These are phyloP conservation scores for Aspergillus texensis DNA, from an alignment of 2,329 filamentous ascomycete genomes.

Conservation along the genomic window DNA sequence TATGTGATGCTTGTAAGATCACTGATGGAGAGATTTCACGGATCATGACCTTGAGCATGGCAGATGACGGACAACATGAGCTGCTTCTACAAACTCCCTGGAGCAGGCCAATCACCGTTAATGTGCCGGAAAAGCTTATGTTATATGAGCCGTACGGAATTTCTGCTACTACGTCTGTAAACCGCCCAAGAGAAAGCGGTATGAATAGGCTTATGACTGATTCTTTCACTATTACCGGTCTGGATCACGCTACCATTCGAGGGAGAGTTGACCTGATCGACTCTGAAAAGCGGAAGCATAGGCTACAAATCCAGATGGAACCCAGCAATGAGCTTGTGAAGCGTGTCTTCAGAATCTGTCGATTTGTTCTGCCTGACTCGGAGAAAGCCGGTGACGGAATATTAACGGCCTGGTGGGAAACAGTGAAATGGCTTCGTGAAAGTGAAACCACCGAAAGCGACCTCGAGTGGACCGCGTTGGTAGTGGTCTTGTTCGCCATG, in stretches of 20 bases:
- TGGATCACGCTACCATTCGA: constrained; percentile 61
- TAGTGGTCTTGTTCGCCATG: constrained; percentile 65
- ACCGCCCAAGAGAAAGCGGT: constrained; percentile 57
- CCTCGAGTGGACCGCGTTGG: constrained; percentile 70
- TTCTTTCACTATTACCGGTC: constrained; percentile 49
- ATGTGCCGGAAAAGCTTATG: constrained; percentile 60
- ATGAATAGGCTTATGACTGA: constrained; percentile 49
- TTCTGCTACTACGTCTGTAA: constrained; percentile 56
- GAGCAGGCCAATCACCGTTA: constrained; percentile 70
- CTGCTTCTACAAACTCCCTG: constrained; percentile 76
- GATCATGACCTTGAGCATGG: constrained; percentile 70
- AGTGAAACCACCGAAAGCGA: constrained; percentile 54
- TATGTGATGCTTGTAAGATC: constrained; percentile 73
- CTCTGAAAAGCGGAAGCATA: constrained; percentile 63
- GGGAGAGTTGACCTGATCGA: constrained; percentile 70
- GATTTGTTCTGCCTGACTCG: constrained; percentile 63
- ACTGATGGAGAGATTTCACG: constrained; percentile 68
- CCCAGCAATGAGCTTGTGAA: constrained; percentile 65
- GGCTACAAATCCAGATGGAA: constrained; percentile 68
- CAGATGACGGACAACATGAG: constrained; percentile 64
- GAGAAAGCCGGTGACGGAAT: constrained; percentile 61
- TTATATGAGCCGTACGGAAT: constrained; percentile 63
- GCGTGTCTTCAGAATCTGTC: constrained; percentile 63
- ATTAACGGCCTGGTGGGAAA: constrained; percentile 72
- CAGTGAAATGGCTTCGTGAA: constrained; percentile 67